These are phyloP conservation scores for Fusarium poae DNA, from an alignment of 2,329 filamentous ascomycete genomes.

Conservation along the genomic window DNA sequence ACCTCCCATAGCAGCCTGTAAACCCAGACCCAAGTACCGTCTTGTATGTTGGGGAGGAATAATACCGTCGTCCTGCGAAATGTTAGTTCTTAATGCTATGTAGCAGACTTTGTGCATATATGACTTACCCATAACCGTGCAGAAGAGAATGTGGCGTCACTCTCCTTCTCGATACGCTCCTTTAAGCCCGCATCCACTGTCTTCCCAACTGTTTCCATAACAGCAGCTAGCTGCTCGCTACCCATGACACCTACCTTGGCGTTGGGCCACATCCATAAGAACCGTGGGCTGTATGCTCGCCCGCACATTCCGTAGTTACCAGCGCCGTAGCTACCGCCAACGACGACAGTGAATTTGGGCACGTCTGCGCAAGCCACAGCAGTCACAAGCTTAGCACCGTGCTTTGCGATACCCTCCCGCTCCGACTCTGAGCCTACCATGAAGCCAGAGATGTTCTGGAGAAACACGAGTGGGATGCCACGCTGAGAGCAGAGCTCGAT, in stretches of 20 bases:
- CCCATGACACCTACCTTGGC: constrained; percentile 98
- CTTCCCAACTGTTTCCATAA: constrained; percentile 95
- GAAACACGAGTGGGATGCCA: constrained; percentile 88
- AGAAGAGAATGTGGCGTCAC: constrained; percentile 87
- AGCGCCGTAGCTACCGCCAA: constrained; percentile 92
- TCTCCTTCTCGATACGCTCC: constrained; percentile 88
- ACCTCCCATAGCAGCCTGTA: constrained; percentile 78
- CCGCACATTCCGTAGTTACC: constrained; percentile 99
- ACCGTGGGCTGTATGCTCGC: constrained; percentile 88
- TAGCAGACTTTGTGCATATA: neutral
- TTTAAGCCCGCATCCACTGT: constrained; percentile 83
- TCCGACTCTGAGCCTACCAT: constrained; percentile 97
- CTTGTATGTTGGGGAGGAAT: constrained; percentile 83
- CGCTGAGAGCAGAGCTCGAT: constrained; percentile 94
- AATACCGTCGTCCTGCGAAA: constrained; percentile 77
- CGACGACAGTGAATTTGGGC: constrained; percentile 95
- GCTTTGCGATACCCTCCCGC: constrained; percentile 95
- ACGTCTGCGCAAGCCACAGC: constrained; percentile 95
- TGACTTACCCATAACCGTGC: constrained; percentile 84
- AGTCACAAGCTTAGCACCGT: constrained; percentile 95
- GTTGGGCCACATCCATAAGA: constrained; percentile 98
- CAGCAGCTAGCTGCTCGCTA: constrained; percentile 86
- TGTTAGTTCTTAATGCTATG: constrained; percentile 10
- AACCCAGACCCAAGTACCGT: constrained; percentile 77
- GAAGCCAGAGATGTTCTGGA: constrained; percentile 98